phyloP scores from a whole-genome alignment of 2,329 filamentous ascomycete species.

The Colletotrichum simmondsii region DNA sequence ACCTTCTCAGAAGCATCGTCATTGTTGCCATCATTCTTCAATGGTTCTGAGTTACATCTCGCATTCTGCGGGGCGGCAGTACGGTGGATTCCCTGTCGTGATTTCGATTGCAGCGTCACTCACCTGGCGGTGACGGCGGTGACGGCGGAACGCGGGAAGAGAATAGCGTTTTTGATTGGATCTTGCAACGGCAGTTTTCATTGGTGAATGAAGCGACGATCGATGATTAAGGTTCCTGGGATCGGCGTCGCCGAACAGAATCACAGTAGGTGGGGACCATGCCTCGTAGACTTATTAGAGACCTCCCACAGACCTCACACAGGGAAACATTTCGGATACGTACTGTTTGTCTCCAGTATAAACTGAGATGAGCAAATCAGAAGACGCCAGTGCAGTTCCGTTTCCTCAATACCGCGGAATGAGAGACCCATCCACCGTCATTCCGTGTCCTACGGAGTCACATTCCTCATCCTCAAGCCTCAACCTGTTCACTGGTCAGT shows the following conservation, averaged over 20 bases:
- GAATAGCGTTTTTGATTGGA: not conserved
- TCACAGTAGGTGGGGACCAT: not conserved
- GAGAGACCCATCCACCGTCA: not conserved
- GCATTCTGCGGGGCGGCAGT: not conserved
- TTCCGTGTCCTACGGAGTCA: slow-evolving; percentile 9
- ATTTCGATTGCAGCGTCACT: not conserved
- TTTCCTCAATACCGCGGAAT: not conserved
- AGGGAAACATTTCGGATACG: not conserved
- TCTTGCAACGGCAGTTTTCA: not conserved
- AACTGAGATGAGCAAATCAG: not conserved
- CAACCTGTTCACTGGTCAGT: too few relatives aligned
- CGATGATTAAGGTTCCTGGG: slow-evolving; percentile 26
- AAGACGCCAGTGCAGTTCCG: not conserved
- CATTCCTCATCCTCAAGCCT: not conserved
- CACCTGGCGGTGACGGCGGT: not conserved
- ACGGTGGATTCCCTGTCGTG: not conserved
- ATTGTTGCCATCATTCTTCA: not conserved
- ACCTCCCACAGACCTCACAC: not conserved
- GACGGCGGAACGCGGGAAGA: not conserved
- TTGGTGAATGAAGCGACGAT: slow-evolving; percentile 17
- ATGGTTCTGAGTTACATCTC: not conserved
- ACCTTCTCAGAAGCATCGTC: not conserved
- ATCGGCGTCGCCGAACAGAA: slow-evolving; percentile 27
- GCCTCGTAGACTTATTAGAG: not conserved
- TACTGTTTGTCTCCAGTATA: not conserved